A percentile compares a stretch with the other conserved stretches of the same genome.
Evolutionary conservation across 768 basidiomycete species (phyloP).

Genomic region (Polyporus arcularius): DNA sequence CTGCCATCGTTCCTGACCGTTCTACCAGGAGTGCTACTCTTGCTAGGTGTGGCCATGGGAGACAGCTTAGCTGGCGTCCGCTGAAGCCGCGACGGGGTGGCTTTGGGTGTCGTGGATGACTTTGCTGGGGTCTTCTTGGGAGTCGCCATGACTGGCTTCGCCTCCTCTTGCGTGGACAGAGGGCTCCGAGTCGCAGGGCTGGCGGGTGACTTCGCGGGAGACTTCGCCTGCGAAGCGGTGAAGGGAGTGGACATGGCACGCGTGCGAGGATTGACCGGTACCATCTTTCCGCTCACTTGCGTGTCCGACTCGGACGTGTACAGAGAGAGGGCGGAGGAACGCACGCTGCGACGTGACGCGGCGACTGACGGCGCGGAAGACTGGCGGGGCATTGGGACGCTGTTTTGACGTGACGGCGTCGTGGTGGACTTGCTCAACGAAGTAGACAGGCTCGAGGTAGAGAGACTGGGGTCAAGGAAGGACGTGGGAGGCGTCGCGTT

Average conservation of each 20-base stretch:
- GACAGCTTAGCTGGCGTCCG: slow-evolving; percentile 23
- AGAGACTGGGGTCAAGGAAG: slow-evolving; percentile 37
- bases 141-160: slow-evolving; percentile 7
- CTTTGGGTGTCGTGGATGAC: slow-evolving; percentile 15
- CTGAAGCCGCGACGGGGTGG: slow-evolving; percentile 20
- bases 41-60: slow-evolving; percentile 18
- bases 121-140: slow-evolving; percentile 23
- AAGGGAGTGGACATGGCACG: slow-evolving; percentile 27
- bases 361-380: slow-evolving; percentile 23
- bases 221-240: neutral
- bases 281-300: slow-evolving; percentile 11
- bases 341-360: slow-evolving; percentile 23
- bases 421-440: slow-evolving; percentile 22
- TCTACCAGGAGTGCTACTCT: slow-evolving; percentile 14
- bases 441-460: slow-evolving; percentile 30
- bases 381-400: slow-evolving; percentile 13
- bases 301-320: slow-evolving; percentile 25
- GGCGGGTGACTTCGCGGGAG: neutral
- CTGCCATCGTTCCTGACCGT: slow-evolving; percentile 23
- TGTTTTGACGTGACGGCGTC: slow-evolving; percentile 27
- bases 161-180: slow-evolving; percentile 7
- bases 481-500: slow-evolving; percentile 39
- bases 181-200: slow-evolving; percentile 1
- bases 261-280: slow-evolving; percentile 21
- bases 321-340: slow-evolving; percentile 24